These are phyloP conservation scores for Pseudodiploospora longispora DNA, from an alignment of 2,329 filamentous ascomycete species.

Conservation along the genomic window DNA sequence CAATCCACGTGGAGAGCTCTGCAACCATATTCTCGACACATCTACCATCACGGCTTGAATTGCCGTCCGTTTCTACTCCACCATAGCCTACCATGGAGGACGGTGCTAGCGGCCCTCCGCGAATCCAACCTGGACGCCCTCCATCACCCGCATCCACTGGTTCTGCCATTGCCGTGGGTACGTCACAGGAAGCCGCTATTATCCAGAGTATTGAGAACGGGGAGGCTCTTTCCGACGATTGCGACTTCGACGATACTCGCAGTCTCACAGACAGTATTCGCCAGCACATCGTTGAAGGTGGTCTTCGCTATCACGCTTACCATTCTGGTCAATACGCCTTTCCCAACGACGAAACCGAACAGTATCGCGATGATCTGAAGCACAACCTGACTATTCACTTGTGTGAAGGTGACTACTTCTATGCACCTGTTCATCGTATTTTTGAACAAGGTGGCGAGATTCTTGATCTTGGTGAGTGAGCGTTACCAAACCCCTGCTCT, in stretches of 20 bases:
- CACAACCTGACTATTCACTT: slow-evolving; percentile 31
- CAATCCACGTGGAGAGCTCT: too few relatives aligned
- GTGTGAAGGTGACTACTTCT: slow-evolving; percentile 33
- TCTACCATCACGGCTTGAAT: too few relatives aligned
- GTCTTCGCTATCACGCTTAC: slow-evolving; percentile 32
- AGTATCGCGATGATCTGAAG: slow-evolving; percentile 32
- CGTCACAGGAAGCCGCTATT: slow-evolving; percentile 18
- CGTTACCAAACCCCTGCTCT: too few relatives aligned
- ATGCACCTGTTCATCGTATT: slow-evolving; percentile 32
- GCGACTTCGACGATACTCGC: slow-evolving; percentile 25
- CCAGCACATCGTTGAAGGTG: slow-evolving; percentile 34
- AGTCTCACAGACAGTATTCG: slow-evolving; percentile 36
- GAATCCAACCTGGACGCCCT: slow-evolving; percentile 7
- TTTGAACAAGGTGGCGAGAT: slow-evolving; percentile 33
- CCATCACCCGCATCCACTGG: slow-evolving; percentile 20
- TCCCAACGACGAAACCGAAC: slow-evolving; percentile 35
- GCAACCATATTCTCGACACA: too few relatives aligned
- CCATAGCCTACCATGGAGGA: slow-evolving; percentile 1
- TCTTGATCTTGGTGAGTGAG: slow-evolving; percentile 36
- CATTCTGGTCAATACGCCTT: slow-evolving; percentile 34
- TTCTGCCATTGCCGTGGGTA: slow-evolving; percentile 24
- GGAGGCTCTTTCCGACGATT: slow-evolving; percentile 16
- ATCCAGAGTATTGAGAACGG: slow-evolving; percentile 27
- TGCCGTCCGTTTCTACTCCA: background rate
- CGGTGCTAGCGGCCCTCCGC: slow-evolving; percentile 2